phyloP scores from a whole-genome alignment of 495 filamentous ascomycete genomes.

The Pseudomonodictys pantanalensis region DNA sequence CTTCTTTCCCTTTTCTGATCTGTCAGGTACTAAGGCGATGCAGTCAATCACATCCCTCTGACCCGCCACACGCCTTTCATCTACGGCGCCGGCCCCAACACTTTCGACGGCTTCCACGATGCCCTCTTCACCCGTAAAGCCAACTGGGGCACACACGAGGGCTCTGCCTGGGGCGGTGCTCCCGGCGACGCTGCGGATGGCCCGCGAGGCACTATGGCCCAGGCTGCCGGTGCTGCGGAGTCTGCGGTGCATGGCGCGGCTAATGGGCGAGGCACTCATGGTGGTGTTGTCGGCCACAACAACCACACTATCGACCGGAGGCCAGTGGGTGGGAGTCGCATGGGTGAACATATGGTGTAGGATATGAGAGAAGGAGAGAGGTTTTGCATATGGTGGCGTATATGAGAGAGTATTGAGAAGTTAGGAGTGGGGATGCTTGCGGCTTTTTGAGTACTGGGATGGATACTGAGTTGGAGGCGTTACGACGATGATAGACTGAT shows the following conservation, averaged over 20 bases:
- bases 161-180: conserved; percentile 27
- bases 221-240: conserved; percentile 10
- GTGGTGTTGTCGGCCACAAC: conserved; percentile 10
- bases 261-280: conserved; percentile 25
- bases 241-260: conserved; percentile 7
- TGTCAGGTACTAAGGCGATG: not conserved
- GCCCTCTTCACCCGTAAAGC: conserved; percentile 30
- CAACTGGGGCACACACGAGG: conserved; percentile 29
- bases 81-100: conserved; percentile 26
- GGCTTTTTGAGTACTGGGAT: too few species aligned
- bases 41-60: conserved; percentile 39
- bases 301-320: conserved; percentile 18
- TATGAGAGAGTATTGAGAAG: not conserved
- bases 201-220: conserved; percentile 24
- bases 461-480: too few species aligned
- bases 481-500: too few species aligned
- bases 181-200: conserved; percentile 23
- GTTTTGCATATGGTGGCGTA: too few species aligned
- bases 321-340: conserved; percentile 11
- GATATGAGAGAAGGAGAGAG: not conserved
- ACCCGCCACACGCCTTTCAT: conserved; percentile 32
- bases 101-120: conserved; percentile 29
- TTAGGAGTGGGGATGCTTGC: not conserved
- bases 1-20: not conserved
- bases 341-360: conserved; percentile 26